phyloP scores from a whole-genome alignment of 192 early-diverging fungal species.

The Piromyces finnis region DNA sequence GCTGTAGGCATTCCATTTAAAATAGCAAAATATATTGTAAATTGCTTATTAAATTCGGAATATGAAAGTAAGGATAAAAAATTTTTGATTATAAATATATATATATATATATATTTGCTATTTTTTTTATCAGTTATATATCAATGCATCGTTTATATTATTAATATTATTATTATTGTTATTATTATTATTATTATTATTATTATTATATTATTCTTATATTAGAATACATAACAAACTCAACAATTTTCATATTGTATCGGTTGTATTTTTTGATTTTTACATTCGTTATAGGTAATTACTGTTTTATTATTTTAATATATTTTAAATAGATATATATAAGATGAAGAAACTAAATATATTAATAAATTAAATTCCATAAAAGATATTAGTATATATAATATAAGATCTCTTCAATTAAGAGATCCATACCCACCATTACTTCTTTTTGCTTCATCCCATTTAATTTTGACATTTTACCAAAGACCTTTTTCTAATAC shows the following conservation, averaged over 20 bases:
- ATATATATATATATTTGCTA: too few relatives aligned
- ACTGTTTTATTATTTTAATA: too few relatives aligned
- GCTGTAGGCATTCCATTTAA: not conserved
- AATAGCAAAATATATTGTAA: not conserved
- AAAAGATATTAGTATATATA: not conserved
- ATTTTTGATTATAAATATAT: too few relatives aligned
- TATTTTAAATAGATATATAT: too few relatives aligned
- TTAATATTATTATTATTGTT: too few relatives aligned
- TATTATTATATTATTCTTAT: too few relatives aligned
- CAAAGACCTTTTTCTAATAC: not conserved
- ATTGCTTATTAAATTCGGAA: not conserved
- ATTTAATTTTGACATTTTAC: not conserved
- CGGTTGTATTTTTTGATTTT: not conserved
- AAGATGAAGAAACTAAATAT: too few relatives aligned
- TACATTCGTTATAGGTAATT: not conserved
- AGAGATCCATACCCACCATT: not conserved
- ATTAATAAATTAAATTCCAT: too few relatives aligned
- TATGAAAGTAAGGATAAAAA: not conserved
- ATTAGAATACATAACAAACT: not conserved
- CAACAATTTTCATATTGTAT: not conserved
- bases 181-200: too few relatives aligned
- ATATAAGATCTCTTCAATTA: not conserved
- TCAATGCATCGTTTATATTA: too few relatives aligned
- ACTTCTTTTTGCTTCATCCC: not conserved
- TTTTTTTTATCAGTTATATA: too few relatives aligned